Evolutionary conservation across 2,329 filamentous ascomycete species (phyloP), one percentile per base, ranked within the genome.

Genomic region (Aspergillus novofumigatus): DNA sequence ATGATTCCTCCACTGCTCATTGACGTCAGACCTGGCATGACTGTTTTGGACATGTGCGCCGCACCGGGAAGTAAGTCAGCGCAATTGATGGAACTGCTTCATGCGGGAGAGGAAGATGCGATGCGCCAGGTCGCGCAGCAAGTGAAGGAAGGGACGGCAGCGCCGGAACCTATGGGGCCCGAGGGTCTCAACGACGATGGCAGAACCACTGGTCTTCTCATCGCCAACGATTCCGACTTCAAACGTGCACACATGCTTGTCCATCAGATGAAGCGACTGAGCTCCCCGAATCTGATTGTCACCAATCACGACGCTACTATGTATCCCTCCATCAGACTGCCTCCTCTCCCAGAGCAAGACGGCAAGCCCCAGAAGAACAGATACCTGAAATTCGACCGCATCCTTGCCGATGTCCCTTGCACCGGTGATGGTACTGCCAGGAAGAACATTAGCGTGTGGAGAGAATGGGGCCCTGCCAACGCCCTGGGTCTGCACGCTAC

Each of bases 1-100:
- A 99, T 99, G 94, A 97, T 99, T 61, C 94, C 94, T 26, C 94
- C 94, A 26, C 83, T 97, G 66, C 81, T 97, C 67, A 89, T 99
- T 81, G 92, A 97, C 69, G 82, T 97, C 52, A 86, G 86, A 65
- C 92, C 94, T 4, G 91, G 92, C 53, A 96, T 97, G 88, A 89
- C 88, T 1, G 92, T 97, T 9, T 79, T 99, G 66, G 94, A 99
- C 74, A 87, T 99, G 80, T 99, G 94, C 76, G 94, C 94, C 58
- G 94, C 94, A 0, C 94, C 94, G 1, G 94, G 94, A 59, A 97
- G 93, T 80, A 99, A 99, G 81, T 92, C 94, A 11, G 91, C 92
- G 3, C 94, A 99, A 79, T 78, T 99, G 56, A 85, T 97, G 61
- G 94, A 99, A 79, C 90, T 96, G 85, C 84, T 99, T 49, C 94